Conservation (phyloP, 148 eudicot genomes). For the Tetragonia tetragonoides region DNA sequence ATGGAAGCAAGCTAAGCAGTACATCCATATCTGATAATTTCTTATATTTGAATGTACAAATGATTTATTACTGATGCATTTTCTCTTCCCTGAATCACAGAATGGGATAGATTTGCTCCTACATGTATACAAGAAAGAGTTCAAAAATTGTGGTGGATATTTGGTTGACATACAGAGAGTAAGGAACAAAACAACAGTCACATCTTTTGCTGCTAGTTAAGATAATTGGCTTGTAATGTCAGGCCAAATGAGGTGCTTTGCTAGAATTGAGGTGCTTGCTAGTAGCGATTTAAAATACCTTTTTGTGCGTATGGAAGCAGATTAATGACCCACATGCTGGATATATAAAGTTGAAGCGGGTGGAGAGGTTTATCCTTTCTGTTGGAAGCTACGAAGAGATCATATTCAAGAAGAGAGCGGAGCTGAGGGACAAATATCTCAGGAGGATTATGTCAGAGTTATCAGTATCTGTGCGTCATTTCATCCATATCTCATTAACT, state of each 20-base stretch:
- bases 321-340: conserved; percentile 33
- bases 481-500: background rate
- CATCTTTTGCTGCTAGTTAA: no score
- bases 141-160: conserved; percentile 66
- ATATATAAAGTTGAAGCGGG: conserved; percentile 63
- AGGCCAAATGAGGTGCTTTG: no score
- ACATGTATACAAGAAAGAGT: conserved; percentile 81
- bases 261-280: no score
- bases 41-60: background rate
- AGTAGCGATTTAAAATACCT: background rate
- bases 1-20: no score
- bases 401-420: conserved; percentile 76
- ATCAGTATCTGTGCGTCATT: conserved; percentile 13
- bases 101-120: conserved; percentile 77
- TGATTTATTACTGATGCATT: background rate
- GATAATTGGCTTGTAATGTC: no score
- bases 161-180: conserved; percentile 50
- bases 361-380: conserved; percentile 82
- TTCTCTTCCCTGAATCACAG: conserved; percentile 27
- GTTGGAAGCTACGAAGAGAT: conserved; percentile 85
- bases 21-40: no score
- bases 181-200: background rate
- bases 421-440: conserved; percentile 39
- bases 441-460: conserved; percentile 34
- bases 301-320: conserved; percentile 25